Conservation (phyloP, 805 yeast genomes). For the Priceomyces haplophilus region DNA sequence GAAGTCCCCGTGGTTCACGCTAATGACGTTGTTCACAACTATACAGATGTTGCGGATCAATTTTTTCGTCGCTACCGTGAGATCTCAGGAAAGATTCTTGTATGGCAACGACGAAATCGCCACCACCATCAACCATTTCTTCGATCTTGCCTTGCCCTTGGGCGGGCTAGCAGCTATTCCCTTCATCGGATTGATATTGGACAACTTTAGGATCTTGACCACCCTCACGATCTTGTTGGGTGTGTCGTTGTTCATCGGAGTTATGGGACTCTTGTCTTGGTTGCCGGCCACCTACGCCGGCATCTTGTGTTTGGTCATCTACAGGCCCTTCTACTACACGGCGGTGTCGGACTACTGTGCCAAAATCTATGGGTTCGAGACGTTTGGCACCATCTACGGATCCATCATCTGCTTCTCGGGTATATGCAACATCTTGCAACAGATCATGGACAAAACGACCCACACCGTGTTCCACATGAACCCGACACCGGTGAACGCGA, state of each 20-base stretch:
- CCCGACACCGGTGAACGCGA: conserved; percentile 73
- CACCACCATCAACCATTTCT: conserved; percentile 60
- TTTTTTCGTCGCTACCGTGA: conserved; percentile 87
- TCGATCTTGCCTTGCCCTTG: conserved; percentile 81
- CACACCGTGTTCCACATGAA: conserved; percentile 66
- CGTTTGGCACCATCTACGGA: conserved; percentile 92
- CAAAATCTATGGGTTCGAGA: conserved; percentile 87
- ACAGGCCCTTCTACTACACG: conserved; percentile 90
- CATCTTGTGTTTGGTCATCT: conserved; percentile 68
- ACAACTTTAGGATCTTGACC: conserved; percentile 62
- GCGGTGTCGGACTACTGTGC: conserved; percentile 90
- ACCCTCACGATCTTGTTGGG: conserved; percentile 51
- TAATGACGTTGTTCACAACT: conserved; percentile 77
- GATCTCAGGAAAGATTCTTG: conserved; percentile 75
- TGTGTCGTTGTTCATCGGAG: conserved; percentile 63
- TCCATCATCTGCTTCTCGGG: conserved; percentile 81
- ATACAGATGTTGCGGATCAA: conserved; percentile 90
- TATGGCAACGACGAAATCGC: conserved; percentile 52
- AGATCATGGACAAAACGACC: conserved; percentile 64
- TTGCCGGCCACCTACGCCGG: conserved; percentile 62
- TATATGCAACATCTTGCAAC: conserved; percentile 70
- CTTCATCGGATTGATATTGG: conserved; percentile 76
- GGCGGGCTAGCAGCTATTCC: conserved; percentile 90
- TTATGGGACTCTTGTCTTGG: conserved; percentile 63
- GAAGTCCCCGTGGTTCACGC: conserved; percentile 67